These are phyloP conservation scores for Maudiozyma saulgeensis DNA, from an alignment of 805 yeast species.

Conservation along the genomic window DNA sequence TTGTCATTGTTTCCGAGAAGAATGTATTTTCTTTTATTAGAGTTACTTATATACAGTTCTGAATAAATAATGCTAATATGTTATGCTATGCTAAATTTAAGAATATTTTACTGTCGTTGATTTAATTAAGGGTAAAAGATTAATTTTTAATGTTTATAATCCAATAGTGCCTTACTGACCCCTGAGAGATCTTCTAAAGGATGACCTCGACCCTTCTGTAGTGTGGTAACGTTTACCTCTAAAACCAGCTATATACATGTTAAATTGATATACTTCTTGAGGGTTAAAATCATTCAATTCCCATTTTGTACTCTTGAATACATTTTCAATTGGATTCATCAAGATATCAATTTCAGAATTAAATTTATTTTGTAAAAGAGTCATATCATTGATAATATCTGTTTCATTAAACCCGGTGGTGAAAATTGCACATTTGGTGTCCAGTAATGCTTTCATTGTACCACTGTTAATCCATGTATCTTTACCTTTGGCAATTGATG, in stretches of 20 bases:
- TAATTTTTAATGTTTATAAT: no score
- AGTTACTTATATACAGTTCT: no score
- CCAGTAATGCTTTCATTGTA: slow-evolving; percentile 76
- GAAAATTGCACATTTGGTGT: slow-evolving; percentile 86
- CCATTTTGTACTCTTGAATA: slow-evolving; percentile 83
- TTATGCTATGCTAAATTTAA: no score
- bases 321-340: slow-evolving; percentile 62
- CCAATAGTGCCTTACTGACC: no score
- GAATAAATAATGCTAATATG: no score
- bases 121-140: no score
- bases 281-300: slow-evolving; percentile 89
- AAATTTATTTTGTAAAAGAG: slow-evolving; percentile 58
- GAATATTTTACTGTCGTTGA: background rate
- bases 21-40: no score
- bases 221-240: slow-evolving; percentile 98
- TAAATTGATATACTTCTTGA: slow-evolving; percentile 86
- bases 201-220: slow-evolving; percentile 24
- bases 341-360: slow-evolving; percentile 72
- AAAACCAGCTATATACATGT: slow-evolving; percentile 81
- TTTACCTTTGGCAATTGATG: slow-evolving; percentile 28
- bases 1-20: background rate
- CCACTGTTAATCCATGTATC: slow-evolving; percentile 78
- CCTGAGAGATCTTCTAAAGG: background rate
- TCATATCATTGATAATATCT: slow-evolving; percentile 61
- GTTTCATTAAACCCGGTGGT: slow-evolving; percentile 80